phyloP scores from a whole-genome alignment of 2,329 filamentous ascomycete genomes.

The Cladosporium colombiae region DNA sequence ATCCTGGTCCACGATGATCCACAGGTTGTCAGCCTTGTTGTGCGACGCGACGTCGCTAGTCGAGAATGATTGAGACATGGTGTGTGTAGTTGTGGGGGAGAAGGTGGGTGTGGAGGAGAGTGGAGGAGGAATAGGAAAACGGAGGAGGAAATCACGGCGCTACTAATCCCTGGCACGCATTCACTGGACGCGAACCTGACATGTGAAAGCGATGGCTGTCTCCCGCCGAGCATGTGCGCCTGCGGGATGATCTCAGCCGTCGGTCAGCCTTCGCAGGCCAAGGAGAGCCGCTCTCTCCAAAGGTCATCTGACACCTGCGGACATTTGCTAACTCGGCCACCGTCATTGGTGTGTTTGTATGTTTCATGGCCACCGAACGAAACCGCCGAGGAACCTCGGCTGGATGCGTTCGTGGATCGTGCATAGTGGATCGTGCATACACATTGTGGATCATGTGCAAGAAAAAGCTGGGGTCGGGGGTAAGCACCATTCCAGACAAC shows the following conservation, averaged over 20 bases:
- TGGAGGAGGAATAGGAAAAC: slow-evolving; percentile 6
- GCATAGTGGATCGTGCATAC: neutral
- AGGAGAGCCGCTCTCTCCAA: neutral
- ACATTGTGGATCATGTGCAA: neutral
- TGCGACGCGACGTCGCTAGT: slow-evolving; percentile 85
- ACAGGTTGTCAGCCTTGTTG: slow-evolving; percentile 83
- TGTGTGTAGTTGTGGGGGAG: neutral
- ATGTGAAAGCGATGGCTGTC: slow-evolving; percentile 7
- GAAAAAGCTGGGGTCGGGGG: neutral
- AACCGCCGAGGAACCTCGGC: neutral
- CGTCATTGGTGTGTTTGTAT: slow-evolving; percentile 8
- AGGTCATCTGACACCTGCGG: slow-evolving; percentile 18
- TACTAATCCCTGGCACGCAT: slow-evolving; percentile 16
- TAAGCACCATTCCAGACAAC: slow-evolving; percentile 8
- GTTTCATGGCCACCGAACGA: neutral
- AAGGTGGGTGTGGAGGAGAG: slow-evolving; percentile 1
- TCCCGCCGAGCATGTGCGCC: slow-evolving; percentile 14
- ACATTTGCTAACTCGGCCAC: slow-evolving; percentile 1
- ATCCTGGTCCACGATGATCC: slow-evolving; percentile 89
- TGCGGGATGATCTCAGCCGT: slow-evolving; percentile 18
- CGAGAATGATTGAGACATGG: slow-evolving; percentile 86
- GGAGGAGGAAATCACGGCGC: neutral
- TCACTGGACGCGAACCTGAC: slow-evolving; percentile 4
- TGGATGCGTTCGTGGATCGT: neutral
- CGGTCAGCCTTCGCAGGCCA: neutral